Conservation (phyloP, 345 rosid species). For the Balakata baccata region DNA sequence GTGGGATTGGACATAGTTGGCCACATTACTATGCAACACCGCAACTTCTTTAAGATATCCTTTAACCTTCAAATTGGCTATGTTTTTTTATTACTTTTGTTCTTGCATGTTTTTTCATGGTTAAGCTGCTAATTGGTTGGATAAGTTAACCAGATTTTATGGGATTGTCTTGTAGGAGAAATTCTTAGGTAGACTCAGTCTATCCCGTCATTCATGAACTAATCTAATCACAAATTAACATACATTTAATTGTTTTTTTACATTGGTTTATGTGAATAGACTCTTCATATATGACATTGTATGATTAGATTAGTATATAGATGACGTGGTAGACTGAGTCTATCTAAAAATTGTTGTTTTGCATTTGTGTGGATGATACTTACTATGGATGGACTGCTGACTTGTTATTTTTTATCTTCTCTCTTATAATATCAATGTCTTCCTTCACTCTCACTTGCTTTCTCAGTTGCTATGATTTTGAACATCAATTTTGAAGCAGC, state of each 20-base stretch:
- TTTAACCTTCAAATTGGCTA: constrained; percentile 20
- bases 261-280: too few species aligned
- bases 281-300: too few species aligned
- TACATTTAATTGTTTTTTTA: too few species aligned
- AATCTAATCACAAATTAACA: too few species aligned
- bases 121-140: not conserved
- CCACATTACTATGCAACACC: constrained; percentile 71
- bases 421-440: not conserved
- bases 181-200: too few species aligned
- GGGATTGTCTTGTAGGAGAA: not conserved
- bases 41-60: constrained; percentile 80
- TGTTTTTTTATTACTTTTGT: not conserved
- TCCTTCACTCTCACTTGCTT: not conserved
- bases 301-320: too few species aligned
- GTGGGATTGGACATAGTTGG: constrained; percentile 67
- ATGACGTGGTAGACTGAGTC: too few species aligned
- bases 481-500: not conserved
- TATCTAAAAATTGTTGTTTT: too few species aligned
- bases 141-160: not conserved
- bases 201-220: too few species aligned
- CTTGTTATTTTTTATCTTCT: too few species aligned
- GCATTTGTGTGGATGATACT: not conserved
- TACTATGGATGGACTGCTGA: not conserved
- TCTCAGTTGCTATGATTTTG: not conserved
- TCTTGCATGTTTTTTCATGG: not conserved